Base-by-base conservation (phyloP, 345 rosid species). In the Lumnitzera racemosa region DNA sequence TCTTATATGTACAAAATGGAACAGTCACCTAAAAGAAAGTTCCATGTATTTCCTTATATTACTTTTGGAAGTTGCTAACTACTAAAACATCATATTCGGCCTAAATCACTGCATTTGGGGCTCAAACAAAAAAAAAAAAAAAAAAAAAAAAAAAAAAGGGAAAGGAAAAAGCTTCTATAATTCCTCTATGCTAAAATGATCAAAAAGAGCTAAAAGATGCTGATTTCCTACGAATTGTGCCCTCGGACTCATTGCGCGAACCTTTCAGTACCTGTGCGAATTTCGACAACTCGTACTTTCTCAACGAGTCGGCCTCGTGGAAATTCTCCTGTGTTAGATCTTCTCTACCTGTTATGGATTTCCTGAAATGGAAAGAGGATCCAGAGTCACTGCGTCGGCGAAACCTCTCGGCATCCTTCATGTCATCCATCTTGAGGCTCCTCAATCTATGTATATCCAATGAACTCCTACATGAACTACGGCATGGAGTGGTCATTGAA, bases 181-280 rank as follows among this genome's bases (percentile, higher is more conserved):
- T 27, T 27, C 5, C 31, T 27, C 31, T 2, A 27, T 27, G 31
- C 31, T 36, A 15, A 46, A 25, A 12, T 15, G n/a, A 46, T 54
- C 60, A 58, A 57, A 62, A 68, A 17, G 72, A 68, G 29, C 64
- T 64, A 60, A 24, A 73, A 1, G 90, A 84, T 17, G 71, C 74
- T 8, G 87, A 67, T 61, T 75, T 91, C 74, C 74, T 78, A 47
- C 62, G 80, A 17, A 14, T 8, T 46, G 46, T 71, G 29, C 68
- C 62, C 29, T 36, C 11, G 43, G 70, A 48, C 27, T 47, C 12
- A 2, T 77, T 27, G n/a, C 70, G 77, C 4, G 86, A 62, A 49
- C 67, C 76, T 67, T 66, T 82, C 47, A 92, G 70, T 29, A 61
- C 96, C 56, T 76, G 79, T 0, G 98, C 96, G 15, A 63, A 83